Base-by-base conservation (phyloP, 78 protist species). In the Dictyostelium discoideum region DNA sequence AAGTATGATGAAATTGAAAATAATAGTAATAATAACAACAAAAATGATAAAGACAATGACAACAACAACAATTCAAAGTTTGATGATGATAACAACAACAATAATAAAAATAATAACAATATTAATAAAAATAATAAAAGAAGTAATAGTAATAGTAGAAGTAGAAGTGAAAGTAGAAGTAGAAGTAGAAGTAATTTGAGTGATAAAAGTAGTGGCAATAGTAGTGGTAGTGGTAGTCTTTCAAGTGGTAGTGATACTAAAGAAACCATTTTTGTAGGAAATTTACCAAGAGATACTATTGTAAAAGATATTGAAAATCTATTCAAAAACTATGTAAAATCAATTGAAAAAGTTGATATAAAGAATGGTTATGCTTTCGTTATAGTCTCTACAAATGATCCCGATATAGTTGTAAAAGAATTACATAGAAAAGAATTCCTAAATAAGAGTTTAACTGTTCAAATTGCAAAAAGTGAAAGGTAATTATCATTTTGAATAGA, bases 321-420 rank as follows among this genome's bases (percentile, higher is more conserved):
- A 22, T 79, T 83, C 46, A 65, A 11, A 39, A 77, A 22, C 20
- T 44, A 26, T 63, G 54, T 57, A 8, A 60, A 44, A 29, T 50
- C 80, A 22, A 50, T 89, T 54, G 10, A 26, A 29, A 81, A 39
- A n/a, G 50, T 89, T 32, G 94, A 82, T 32, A 44, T 89, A 18
- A 89, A 89, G 24, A 42, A 32, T 82, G 94, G 94, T 2, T 89
- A 82, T 72, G 94, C 94, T 3, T 89, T 89, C 73, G 87, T 89
- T 20, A 14, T 72, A 5, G 79, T 72, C 13, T 11, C 32, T 29
- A 32, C 39, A 72, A 29, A 72, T 14, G 79, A 72, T 72, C 42
- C 79, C 9, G 79, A 72, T 26, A 4, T 24, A 29, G 10, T 80
- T 24, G 74, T 89, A 7, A 37, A 42, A 29, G 86, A 50, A 16